Evolutionary conservation across 345 rosid species (phyloP).

Genomic region (Hypericum androsaemum): DNA sequence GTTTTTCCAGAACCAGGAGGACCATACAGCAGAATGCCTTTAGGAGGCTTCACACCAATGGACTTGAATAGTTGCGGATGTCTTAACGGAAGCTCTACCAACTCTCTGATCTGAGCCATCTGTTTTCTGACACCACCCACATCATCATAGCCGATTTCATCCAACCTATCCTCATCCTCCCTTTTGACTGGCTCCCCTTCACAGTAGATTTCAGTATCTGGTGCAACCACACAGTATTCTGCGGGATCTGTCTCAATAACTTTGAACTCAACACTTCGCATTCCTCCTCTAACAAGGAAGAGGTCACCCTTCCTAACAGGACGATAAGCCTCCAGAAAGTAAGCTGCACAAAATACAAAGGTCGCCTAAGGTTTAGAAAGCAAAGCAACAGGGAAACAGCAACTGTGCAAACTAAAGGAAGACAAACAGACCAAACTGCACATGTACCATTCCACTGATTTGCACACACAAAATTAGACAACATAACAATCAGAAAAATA

Average conservation of each 20-base stretch:
- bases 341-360: not conserved
- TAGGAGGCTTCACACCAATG: conserved; percentile 10
- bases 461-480: no score
- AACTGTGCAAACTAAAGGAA: not conserved
- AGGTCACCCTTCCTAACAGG: conserved; percentile 10
- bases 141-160: conserved; percentile 10
- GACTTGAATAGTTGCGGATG: conserved; percentile 8
- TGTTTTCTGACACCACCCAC: conserved; percentile 8
- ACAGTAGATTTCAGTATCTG: conserved; percentile 7
- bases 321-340: conserved; percentile 10
- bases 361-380: not conserved
- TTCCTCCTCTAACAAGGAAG: conserved; percentile 11
- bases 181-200: conserved; percentile 8
- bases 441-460: no score
- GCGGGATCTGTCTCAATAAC: conserved; percentile 11
- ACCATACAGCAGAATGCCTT: conserved; percentile 8
- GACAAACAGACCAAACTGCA: no score
- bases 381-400: not conserved
- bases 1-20: conserved; percentile 10
- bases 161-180: conserved; percentile 8
- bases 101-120: conserved; percentile 7
- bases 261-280: conserved; percentile 9
- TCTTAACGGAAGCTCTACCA: conserved; percentile 9
- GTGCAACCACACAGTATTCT: conserved; percentile 11
- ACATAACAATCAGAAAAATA: no score